A percentile compares a stretch with the other conserved stretches of the same genome.
These are phyloP conservation scores for Thermomyces lanuginosus DNA, from an alignment of 2,329 filamentous ascomycete species.

Conservation along the genomic window DNA sequence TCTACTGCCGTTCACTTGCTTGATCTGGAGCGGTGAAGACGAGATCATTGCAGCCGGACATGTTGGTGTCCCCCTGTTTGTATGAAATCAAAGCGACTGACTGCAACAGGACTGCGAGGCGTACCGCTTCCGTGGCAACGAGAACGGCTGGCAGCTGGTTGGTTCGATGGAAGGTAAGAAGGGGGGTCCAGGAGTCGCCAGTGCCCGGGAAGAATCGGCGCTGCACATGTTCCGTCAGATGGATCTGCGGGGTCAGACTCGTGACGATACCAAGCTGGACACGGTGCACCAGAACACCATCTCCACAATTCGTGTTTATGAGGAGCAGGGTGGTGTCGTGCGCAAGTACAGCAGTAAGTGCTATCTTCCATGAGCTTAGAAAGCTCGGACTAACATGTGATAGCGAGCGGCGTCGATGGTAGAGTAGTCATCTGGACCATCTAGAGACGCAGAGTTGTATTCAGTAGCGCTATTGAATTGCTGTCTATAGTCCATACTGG, in stretches of 20 bases:
- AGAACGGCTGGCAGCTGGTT: conserved; percentile 65
- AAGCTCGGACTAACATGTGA: conserved; percentile 10
- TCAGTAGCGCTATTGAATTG: too few species aligned
- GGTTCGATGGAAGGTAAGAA: conserved; percentile 67
- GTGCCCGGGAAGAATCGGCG: conserved; percentile 69
- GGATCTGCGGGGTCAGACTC: conserved; percentile 87
- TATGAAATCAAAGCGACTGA: background rate
- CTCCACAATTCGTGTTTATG: conserved; percentile 63
- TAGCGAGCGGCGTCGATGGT: conserved; percentile 69
- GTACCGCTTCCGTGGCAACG: conserved; percentile 68
- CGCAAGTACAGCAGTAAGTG: conserved; percentile 72
- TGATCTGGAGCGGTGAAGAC: conserved; percentile 80
- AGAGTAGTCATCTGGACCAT: conserved; percentile 63
- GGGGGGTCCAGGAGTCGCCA: conserved; percentile 37
- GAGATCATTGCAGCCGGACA: conserved; percentile 94
- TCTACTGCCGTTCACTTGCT: conserved; percentile 75
- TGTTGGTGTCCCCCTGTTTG: conserved; percentile 26
- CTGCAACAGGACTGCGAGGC: conserved; percentile 51
- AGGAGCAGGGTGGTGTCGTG: conserved; percentile 47
- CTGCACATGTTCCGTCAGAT: conserved; percentile 98
- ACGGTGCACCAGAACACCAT: conserved; percentile 96
- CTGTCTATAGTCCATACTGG: too few species aligned
- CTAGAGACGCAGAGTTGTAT: conserved; percentile 29
- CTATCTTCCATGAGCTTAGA: conserved; percentile 6
- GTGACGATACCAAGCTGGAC: conserved; percentile 85